These are phyloP conservation scores for Spencermartinsiella europaea DNA, from an alignment of 805 yeast species.

Conservation along the genomic window DNA sequence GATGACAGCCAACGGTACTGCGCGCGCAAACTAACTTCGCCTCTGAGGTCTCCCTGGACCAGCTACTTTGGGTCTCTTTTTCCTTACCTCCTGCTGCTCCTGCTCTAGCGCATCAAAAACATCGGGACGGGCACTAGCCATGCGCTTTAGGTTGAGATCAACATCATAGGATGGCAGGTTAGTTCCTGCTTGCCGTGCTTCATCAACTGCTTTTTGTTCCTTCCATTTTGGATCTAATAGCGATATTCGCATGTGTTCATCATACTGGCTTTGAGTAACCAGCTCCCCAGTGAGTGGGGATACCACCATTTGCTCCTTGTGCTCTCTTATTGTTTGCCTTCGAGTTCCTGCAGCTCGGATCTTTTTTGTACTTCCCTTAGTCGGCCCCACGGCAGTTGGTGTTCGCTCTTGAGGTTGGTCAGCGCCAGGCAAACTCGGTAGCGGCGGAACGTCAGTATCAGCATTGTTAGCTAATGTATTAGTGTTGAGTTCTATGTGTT, in stretches of 20 bases:
- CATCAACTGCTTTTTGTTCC: constrained; percentile 47
- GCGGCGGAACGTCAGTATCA: background rate
- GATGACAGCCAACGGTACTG: no score
- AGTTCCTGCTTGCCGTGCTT: constrained; percentile 29
- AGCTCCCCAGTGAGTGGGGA: constrained; percentile 77
- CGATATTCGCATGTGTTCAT: constrained; percentile 60
- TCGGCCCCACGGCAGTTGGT: constrained; percentile 7
- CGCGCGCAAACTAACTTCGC: no score
- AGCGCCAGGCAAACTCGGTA: constrained; percentile 12
- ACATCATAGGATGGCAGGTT: constrained; percentile 33
- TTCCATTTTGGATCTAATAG: constrained; percentile 75
- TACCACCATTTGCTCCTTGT: constrained; percentile 39
- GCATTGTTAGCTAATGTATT: background rate
- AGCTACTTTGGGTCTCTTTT: background rate
- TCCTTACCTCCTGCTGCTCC: background rate
- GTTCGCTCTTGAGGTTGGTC: constrained; percentile 8
- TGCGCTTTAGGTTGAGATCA: constrained; percentile 34
- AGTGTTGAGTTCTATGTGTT: background rate
- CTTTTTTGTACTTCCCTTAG: constrained; percentile 39
- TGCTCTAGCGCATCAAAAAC: background rate
- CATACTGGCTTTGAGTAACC: constrained; percentile 64
- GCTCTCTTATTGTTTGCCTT: constrained; percentile 31
- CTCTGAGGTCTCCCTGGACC: background rate
- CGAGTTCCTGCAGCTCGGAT: constrained; percentile 70
- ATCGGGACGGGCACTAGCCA: constrained; percentile 28